Percentiles rank a stretch among this genome's conserved stretches.
Conservation (phyloP, 225 moss, liverwort and hornwort genomes). For the Pseudoscleropodium purum region DNA sequence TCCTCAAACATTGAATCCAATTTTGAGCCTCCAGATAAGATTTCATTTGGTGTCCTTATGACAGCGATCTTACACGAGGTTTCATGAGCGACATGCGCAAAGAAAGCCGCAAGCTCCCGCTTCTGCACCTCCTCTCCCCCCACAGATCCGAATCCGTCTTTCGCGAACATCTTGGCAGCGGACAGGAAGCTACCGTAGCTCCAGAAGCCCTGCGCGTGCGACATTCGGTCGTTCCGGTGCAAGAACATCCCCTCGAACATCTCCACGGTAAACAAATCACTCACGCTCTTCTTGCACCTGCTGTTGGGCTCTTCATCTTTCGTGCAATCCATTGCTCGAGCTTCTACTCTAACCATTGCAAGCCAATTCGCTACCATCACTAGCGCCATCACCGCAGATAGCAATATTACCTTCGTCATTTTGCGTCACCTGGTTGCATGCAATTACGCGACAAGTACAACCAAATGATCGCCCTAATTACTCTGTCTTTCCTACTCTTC, state of each 20-base stretch:
- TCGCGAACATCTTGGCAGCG: constrained; percentile 45
- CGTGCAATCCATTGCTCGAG: neutral
- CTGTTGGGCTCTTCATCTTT: neutral
- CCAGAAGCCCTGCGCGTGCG: constrained; percentile 64
- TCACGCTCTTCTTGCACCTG: constrained; percentile 39
- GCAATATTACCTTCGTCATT: neutral
- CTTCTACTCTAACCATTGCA: neutral
- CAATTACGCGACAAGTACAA: neutral
- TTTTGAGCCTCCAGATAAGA: neutral
- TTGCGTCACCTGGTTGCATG: neutral
- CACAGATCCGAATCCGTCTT: constrained; percentile 47
- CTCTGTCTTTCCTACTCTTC: neutral
- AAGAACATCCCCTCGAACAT: constrained; percentile 58
- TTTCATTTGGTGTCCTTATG: neutral
- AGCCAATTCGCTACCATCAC: neutral
- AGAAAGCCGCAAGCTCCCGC: constrained; percentile 69
- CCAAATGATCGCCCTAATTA: neutral
- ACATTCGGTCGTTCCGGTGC: constrained; percentile 40
- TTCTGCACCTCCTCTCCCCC: constrained; percentile 64
- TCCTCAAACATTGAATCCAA: neutral
- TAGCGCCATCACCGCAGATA: neutral
- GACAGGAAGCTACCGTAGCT: constrained; percentile 43
- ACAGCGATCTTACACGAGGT: constrained; percentile 47
- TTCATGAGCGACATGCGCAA: constrained; percentile 74
- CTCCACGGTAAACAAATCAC: constrained; percentile 38